A percentile compares a stretch with the other conserved stretches of the same genome.
phyloP scores from a whole-genome alignment of 139 green algal genomes.

The Tetraselmis chui region DNA sequence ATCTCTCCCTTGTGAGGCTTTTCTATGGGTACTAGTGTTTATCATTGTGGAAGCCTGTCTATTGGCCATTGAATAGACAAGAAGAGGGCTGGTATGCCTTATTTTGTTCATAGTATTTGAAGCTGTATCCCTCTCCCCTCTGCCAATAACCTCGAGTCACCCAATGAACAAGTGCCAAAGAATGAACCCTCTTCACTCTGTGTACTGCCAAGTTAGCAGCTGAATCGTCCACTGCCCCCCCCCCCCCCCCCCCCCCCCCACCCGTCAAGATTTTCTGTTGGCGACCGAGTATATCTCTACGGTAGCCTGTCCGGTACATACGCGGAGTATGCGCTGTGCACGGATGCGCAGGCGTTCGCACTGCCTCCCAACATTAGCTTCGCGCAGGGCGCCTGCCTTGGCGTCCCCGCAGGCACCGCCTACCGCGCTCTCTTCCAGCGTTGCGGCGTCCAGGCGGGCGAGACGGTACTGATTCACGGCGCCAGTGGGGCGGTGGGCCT shows the following conservation, averaged over 20 bases:
- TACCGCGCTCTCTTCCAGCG: slow-evolving; percentile 10
- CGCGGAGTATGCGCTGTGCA: background rate
- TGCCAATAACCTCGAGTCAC: no score
- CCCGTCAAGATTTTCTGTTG: background rate
- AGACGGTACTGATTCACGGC: slow-evolving; percentile 3
- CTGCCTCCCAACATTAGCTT: background rate
- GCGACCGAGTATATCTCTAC: slow-evolving; percentile 5
- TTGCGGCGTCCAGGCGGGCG: background rate
- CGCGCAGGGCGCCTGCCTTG: background rate
- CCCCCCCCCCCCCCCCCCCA: background rate
- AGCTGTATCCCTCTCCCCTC: no score
- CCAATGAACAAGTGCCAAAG: no score
- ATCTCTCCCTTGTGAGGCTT: no score
- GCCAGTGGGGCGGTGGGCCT: background rate
- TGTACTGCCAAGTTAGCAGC: no score
- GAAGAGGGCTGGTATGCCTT: no score
- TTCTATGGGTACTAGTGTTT: no score
- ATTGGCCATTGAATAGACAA: no score
- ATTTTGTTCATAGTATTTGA: no score
- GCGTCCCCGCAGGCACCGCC: background rate
- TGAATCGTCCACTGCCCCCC: no score
- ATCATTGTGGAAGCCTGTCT: no score
- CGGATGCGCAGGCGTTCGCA: background rate
- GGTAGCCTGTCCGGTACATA: background rate
- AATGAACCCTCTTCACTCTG: no score